Base-by-base conservation (phyloP, 75 land plant species). In the Pinus albicaulis region DNA sequence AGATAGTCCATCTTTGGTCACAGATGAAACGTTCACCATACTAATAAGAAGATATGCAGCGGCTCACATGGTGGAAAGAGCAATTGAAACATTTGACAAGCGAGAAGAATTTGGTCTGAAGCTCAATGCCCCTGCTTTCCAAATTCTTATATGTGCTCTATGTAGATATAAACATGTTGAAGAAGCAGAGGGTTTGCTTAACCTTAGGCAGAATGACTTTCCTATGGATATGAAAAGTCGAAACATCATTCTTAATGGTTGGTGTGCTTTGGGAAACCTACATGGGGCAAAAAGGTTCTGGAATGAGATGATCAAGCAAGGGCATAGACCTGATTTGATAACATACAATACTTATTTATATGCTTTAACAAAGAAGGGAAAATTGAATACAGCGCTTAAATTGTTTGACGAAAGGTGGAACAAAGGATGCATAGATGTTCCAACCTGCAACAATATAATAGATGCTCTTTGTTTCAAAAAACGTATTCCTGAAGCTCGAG, bases 201-300 rank as follows among this genome's bases (percentile, higher is more conserved):
- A 76, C 16, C 62, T 75, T 2, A 85, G 78, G 80, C 64, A 62
- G 59, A 53, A 64, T 12, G 85, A 80, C 74, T 90, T 85, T 63
- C 59, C 57, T 14, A 57, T 59, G 25, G 87, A 77, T 72, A 85
- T 90, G 72, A 90, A 90, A 74, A 77, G 83, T 15, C 44, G 74
- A 74, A 90, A 90, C 60, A 91, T 93, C 12, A 80, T 93, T 60
- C 86, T 93, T 15, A 83, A 89, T 77, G 95, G 95, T 20, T 93
- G 93, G 88, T 85, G 89, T 76, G 90, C 86, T 52, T 26, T 73
- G 58, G 88, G 86, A 62, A 89, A 73, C 71, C 71, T 80, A 15
- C 55, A 57, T 28, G 89, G 89, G 44, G 89, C 89, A 0, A 83
- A 84, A 55, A 81, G 89, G 76, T 80, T 89, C 65, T 83, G 92